Base-by-base conservation (phyloP, 495 filamentous ascomycete species). In the Bathelium albidoporum region DNA sequence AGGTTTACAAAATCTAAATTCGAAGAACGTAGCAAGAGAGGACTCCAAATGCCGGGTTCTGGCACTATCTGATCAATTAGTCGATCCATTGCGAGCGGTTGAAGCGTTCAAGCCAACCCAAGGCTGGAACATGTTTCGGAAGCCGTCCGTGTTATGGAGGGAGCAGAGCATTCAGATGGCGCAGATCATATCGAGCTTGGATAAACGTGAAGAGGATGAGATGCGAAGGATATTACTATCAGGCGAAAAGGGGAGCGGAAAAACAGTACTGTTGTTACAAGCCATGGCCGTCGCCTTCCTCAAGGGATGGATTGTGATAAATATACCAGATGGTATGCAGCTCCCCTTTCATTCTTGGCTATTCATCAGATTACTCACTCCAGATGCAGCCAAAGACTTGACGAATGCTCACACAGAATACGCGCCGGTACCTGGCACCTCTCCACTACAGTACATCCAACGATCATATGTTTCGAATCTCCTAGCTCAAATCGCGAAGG, bases 41-140 rank as follows among this genome's bases (percentile, higher is more conserved):
- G 59, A 20, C 1, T 49, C 31, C 4, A 77, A 84, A 16, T 76
- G 90, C 24, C 76, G 80, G 36, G 81, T 97, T 22, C 65, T 91
- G 24, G 84, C 82, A 4, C 74, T 98, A 53, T 84, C 87, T n/a
- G 79, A 78, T n/a, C 73, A 76, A 1, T 77, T 88, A 61, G 78
- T 95, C 28, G 90, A 95, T 77, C 81, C 84, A 71, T 79, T 98
- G 82, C 82, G 90, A 68, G 85, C 83, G 24, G 79, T 86, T 65
- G 88, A 94, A 67, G 92, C 89, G 12, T 98, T 98, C 81, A 93
- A 96, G 81, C 77, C 83, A n/a, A 86, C 83, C 16, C 94, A 97
- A 80, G 86, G 82, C 62, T 98, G 94, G 94, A 81, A 80, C 31
- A 77, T 95, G 69, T 98, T 97, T 75, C 77, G 87, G 69, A 81